A percentile compares a stretch with the other conserved stretches of the same genome.
These are phyloP conservation scores for Penicillium sp. DNA, from an alignment of 2,329 filamentous ascomycete genomes.

Conservation along the genomic window DNA sequence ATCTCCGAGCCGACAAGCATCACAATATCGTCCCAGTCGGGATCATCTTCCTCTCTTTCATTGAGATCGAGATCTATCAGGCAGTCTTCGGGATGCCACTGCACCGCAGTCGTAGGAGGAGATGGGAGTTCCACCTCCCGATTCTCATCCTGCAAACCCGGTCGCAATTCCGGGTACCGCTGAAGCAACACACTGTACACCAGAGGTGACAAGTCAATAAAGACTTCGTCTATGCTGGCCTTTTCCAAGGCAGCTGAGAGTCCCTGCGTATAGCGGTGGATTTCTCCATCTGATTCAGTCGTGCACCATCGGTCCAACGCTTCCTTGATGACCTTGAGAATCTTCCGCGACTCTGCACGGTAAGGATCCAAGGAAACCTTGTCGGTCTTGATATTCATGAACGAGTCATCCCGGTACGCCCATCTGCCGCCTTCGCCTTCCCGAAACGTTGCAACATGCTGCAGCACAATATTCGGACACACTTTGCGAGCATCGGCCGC, in stretches of 20 bases:
- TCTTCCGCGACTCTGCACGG: constrained; percentile 73
- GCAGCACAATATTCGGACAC: constrained; percentile 75
- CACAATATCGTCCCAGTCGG: constrained; percentile 93
- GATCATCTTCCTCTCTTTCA: constrained; percentile 69
- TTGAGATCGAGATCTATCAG: constrained; percentile 68
- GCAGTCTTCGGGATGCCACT: constrained; percentile 74
- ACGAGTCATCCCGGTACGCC: constrained; percentile 81
- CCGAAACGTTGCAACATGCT: constrained; percentile 93
- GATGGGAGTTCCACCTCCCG: constrained; percentile 60
- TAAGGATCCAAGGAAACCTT: constrained; percentile 96
- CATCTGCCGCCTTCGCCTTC: constrained; percentile 80
- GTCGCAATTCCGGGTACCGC: constrained; percentile 65
- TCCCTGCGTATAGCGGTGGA: constrained; percentile 19
- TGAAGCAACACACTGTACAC: constrained; percentile 69
- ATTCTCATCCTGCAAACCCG: constrained; percentile 49
- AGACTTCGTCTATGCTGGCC: constrained; percentile 92
- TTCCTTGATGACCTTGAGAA: constrained; percentile 72
- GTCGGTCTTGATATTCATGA: constrained; percentile 72
- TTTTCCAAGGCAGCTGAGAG: constrained; percentile 67
- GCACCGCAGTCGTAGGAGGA: constrained; percentile 65
- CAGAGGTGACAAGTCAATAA: constrained; percentile 82
- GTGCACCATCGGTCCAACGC: constrained; percentile 50
- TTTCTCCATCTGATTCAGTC: constrained; percentile 15
- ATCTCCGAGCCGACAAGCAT: constrained; percentile 86
- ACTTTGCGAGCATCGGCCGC: constrained; percentile 76